Percentiles rank a stretch among this genome's conserved stretches.
Evolutionary conservation across 176 grass and related monocot species (phyloP).

Genomic region (Hyparrhenia diplandra): DNA sequence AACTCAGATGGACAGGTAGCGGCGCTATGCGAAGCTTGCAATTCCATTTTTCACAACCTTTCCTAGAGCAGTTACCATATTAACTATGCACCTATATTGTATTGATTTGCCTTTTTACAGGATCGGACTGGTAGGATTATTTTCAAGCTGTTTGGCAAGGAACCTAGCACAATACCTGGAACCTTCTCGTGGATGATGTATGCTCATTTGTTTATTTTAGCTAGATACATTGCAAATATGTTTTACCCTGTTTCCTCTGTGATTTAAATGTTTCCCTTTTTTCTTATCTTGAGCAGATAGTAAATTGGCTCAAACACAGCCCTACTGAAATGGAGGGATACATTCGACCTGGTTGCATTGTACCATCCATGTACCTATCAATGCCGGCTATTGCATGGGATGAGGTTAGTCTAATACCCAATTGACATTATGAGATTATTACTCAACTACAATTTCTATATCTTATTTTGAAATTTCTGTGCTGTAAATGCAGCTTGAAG

Average conservation of each 20-base stretch:
- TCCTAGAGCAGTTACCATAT: not conserved
- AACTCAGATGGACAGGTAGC: conserved; percentile 93
- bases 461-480: conserved; percentile 8
- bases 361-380: conserved; percentile 80
- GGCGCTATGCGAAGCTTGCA: not conserved
- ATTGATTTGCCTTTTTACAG: conserved; percentile 38
- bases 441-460: not conserved
- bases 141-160: conserved; percentile 97
- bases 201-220: not conserved
- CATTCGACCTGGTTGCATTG: conserved; percentile 85
- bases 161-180: conserved; percentile 80
- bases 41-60: conserved; percentile 2
- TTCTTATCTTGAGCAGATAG: conserved; percentile 48
- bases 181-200: conserved; percentile 78
- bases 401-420: conserved; percentile 47
- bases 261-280: conserved; percentile 9
- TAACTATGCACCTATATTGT: not conserved
- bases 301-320: conserved; percentile 92
- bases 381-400: conserved; percentile 90
- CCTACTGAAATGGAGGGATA: conserved; percentile 96
- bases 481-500: conserved; percentile 72
- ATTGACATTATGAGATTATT: not conserved
- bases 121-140: conserved; percentile 94
- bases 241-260: not conserved
- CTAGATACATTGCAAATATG: not conserved